A percentile compares a stretch with the other conserved stretches of the same genome.
phyloP scores from a whole-genome alignment of 768 basidiomycete species.

The Mycena latifolia region DNA sequence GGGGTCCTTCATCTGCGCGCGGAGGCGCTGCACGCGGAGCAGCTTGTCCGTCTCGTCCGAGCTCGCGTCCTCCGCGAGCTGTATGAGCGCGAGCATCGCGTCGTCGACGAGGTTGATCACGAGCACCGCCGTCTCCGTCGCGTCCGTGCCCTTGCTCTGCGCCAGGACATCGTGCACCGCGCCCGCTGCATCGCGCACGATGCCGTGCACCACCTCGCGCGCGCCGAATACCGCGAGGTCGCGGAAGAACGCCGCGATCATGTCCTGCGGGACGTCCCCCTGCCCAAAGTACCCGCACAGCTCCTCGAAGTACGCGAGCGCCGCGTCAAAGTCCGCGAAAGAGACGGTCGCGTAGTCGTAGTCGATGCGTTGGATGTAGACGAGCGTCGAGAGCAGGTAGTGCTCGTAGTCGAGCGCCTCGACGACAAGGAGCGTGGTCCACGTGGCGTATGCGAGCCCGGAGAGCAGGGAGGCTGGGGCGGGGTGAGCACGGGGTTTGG shows the following conservation, averaged over 20 bases:
- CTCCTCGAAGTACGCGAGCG: slow-evolving; percentile 30
- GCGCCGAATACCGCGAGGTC: slow-evolving; percentile 3
- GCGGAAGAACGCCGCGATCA: slow-evolving; percentile 21
- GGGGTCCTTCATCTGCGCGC: slow-evolving; percentile 25
- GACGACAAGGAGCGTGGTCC: slow-evolving; percentile 27
- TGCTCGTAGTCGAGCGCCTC: slow-evolving; percentile 37
- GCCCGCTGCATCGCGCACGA: slow-evolving; percentile 17
- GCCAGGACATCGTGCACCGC: slow-evolving; percentile 23
- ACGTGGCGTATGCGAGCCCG: slow-evolving; percentile 25
- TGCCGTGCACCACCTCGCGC: slow-evolving; percentile 3
- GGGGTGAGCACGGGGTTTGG: not conserved
- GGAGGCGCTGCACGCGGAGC: slow-evolving; percentile 17
- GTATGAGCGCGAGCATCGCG: slow-evolving; percentile 32
- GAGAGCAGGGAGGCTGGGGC: slow-evolving; percentile 11
- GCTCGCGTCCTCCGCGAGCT: slow-evolving; percentile 28
- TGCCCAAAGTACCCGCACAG: slow-evolving; percentile 26
- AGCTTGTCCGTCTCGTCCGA: slow-evolving; percentile 26
- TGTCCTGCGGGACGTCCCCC: slow-evolving; percentile 19
- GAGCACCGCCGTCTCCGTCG: slow-evolving; percentile 29
- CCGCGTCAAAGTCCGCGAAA: not conserved
- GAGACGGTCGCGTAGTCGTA: slow-evolving; percentile 27
- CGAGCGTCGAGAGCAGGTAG: slow-evolving; percentile 35
- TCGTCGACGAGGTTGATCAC: slow-evolving; percentile 28
- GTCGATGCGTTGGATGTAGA: slow-evolving; percentile 37
- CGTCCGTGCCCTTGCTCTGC: slow-evolving; percentile 20